These are phyloP conservation scores for Auricularia cornea DNA, from an alignment of 768 basidiomycete species.

Conservation along the genomic window DNA sequence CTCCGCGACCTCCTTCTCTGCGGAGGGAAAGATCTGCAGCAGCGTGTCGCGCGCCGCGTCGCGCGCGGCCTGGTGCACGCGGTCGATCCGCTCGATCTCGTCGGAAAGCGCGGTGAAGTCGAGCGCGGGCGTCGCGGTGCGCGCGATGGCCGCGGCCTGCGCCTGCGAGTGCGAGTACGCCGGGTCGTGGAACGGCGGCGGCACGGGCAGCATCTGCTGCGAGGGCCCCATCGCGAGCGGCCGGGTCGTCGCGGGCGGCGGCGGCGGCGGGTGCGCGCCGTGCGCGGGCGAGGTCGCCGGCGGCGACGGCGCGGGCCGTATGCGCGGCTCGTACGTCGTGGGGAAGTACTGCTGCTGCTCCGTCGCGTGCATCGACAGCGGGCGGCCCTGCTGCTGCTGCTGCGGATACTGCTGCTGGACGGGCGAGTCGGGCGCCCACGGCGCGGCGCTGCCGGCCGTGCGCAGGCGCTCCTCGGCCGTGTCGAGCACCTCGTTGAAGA, in stretches of 20 bases:
- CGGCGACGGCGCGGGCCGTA: slow-evolving; percentile 41
- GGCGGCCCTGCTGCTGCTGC: not conserved
- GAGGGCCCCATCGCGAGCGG: slow-evolving; percentile 37
- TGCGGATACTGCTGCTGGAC: not conserved
- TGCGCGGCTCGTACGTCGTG: slow-evolving; percentile 69
- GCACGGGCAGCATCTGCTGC: slow-evolving; percentile 27
- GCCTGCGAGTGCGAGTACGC: not conserved
- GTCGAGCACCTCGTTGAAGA: slow-evolving; percentile 79
- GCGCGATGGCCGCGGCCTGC: slow-evolving; percentile 5
- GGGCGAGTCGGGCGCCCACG: not conserved
- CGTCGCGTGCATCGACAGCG: not conserved
- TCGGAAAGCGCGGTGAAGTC: slow-evolving; percentile 64
- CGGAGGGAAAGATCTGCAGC: slow-evolving; percentile 77
- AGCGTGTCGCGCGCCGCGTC: slow-evolving; percentile 69
- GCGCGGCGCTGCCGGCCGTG: not conserved
- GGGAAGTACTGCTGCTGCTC: slow-evolving; percentile 21
- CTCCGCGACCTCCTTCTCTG: slow-evolving; percentile 78
- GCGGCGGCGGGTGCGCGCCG: slow-evolving; percentile 23
- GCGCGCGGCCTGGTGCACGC: slow-evolving; percentile 63
- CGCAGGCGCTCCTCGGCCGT: slow-evolving; percentile 53
- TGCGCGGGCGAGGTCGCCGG: slow-evolving; percentile 13
- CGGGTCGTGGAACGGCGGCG: slow-evolving; percentile 12
- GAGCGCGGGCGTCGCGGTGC: slow-evolving; percentile 25
- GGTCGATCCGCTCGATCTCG: slow-evolving; percentile 53
- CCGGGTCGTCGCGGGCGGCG: slow-evolving; percentile 16